Evolutionary conservation across 257 asterid species (phyloP).

Genomic region (Buddleja alternifolia): DNA sequence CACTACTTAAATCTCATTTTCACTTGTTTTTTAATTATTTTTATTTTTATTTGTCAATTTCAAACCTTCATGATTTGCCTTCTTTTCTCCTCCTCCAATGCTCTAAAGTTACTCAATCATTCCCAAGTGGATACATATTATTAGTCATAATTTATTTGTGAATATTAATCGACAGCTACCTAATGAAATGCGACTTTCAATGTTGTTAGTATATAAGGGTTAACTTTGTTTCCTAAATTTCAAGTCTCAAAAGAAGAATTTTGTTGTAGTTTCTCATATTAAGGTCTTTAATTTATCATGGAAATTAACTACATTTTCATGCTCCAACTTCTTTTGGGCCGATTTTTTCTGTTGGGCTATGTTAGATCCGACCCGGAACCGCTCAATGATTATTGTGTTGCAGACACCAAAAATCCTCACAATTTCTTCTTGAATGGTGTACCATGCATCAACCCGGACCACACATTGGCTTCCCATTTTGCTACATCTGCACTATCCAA

Average conservation of each 20-base stretch:
- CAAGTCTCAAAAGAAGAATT: background rate
- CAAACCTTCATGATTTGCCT: slow-evolving; percentile 34
- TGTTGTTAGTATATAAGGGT: slow-evolving; percentile 24
- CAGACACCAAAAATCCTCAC: slow-evolving; percentile 33
- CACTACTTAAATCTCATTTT: slow-evolving; percentile 21
- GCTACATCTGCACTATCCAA: slow-evolving; percentile 57
- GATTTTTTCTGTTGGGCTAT: slow-evolving; percentile 16
- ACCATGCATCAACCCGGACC: slow-evolving; percentile 58
- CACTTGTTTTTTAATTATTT: background rate
- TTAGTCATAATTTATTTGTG: background rate
- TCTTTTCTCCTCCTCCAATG: slow-evolving; percentile 45
- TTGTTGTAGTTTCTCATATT: background rate
- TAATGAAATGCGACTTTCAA: background rate
- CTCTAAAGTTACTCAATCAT: slow-evolving; percentile 64
- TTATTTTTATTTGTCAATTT: slow-evolving; percentile 35
- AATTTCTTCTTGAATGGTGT: slow-evolving; percentile 38
- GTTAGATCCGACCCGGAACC: slow-evolving; percentile 56
- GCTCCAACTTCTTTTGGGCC: slow-evolving; percentile 31
- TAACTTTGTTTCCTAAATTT: background rate
- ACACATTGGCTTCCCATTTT: slow-evolving; percentile 48
- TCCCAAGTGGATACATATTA: slow-evolving; percentile 31
- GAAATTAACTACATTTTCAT: slow-evolving; percentile 20
- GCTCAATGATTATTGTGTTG: slow-evolving; percentile 61
- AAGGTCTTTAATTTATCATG: slow-evolving; percentile 32
- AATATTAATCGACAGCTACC: slow-evolving; percentile 23